Conservation (phyloP, 768 basidiomycete genomes). For the Nevesoporus exiguus region DNA sequence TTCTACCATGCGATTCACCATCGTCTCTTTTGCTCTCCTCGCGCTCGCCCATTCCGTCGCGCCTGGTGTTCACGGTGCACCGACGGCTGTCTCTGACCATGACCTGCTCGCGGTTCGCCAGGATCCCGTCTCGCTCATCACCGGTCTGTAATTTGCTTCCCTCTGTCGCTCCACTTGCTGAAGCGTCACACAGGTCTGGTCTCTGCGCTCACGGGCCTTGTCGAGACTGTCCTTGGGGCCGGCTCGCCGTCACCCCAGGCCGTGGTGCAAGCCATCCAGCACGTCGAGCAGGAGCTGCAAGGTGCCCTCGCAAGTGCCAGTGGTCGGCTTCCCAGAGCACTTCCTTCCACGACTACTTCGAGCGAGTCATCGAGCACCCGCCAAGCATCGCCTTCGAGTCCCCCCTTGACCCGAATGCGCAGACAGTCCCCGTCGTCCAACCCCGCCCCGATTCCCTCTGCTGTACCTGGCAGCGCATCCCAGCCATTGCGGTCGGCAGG, state of each 20-base stretch:
- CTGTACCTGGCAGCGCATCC: not conserved
- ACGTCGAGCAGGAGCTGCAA: not conserved
- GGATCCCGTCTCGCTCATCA: accelerated
- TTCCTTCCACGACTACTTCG: not conserved
- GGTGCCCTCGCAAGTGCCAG: too few species aligned
- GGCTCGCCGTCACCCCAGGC: not conserved
- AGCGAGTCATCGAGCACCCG: not conserved
- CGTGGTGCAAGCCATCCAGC: not conserved
- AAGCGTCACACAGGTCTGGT: not conserved
- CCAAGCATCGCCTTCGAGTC: not conserved
- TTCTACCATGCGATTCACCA: conserved; percentile 24
- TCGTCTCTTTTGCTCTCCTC: conserved; percentile 19
- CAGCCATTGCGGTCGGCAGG: not conserved
- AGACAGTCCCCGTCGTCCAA: conserved; percentile 8
- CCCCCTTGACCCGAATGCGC: conserved; percentile 1
- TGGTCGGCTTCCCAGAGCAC: not conserved
- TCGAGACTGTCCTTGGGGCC: not conserved
- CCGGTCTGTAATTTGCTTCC: not conserved
- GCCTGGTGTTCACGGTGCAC: conserved; percentile 17
- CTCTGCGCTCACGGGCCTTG: accelerated
- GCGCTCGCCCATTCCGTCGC: conserved; percentile 14
- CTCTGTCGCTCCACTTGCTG: not conserved
- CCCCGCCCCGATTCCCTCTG: not conserved
- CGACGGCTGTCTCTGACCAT: conserved; percentile 3
- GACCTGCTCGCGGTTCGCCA: conserved; percentile 7